Base-by-base conservation (phyloP, 164 flowering plant species). In the Piper longum region DNA sequence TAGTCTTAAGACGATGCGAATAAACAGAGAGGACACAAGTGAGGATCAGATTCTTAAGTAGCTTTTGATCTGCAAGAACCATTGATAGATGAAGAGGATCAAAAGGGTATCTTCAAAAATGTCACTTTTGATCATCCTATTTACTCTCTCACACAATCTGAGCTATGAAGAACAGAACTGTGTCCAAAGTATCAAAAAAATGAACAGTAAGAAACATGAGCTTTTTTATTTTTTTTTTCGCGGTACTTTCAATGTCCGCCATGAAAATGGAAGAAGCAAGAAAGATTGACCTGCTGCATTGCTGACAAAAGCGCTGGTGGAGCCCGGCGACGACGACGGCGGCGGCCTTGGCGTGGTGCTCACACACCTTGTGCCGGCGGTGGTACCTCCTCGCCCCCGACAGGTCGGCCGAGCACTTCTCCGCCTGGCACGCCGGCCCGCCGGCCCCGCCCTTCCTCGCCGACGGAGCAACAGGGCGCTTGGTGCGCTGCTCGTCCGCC, bases 251-350 rank as follows among this genome's bases (percentile, higher is more conserved):
- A 26, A 26, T 26, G 8, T 8, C 14, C 9, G 52, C 52, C 48
- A 44, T 44, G 8, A 44, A 44, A 44, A 44, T 44, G 48, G 11
- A 44, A 44, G 48, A 5, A 44, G 11, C 8, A 44, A 11, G 48
- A 44, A 44, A 9, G 14, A 48, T 14, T 48, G 12, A 91, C 97
- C 92, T 88, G 95, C 96, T 91, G 70, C 97, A 91, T 79, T 91
- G 97, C 73, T 91, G 96, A 69, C 97, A 91, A 78, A 91, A 91
- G 54, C 96, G 76, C 62, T 91, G 91, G 4, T 71, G 83, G 26
- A 72, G 63, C 4, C 91, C 89, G 17, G 67, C 71, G 55, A 88
- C 74, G 4, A 71, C 14, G 26, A 82, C 91, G n/a, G 66, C 72
- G 0, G 89, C 71, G 57, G 91, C 86, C 71, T 85, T 91, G 70